Conservation (phyloP, 1,139 yeast genomes). For the Suhomyces anneliseae region DNA sequence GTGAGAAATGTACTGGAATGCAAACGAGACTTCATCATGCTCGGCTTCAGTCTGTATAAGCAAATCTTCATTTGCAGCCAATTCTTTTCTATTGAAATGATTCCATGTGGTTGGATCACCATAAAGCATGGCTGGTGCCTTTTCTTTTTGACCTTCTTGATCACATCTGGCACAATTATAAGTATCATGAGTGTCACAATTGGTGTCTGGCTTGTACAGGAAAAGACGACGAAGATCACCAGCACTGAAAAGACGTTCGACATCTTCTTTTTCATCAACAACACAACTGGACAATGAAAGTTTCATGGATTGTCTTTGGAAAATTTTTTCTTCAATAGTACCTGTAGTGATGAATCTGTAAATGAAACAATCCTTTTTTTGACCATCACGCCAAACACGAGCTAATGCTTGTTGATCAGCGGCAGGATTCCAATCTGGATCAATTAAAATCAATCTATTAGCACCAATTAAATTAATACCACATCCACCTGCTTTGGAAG, state of each 20-base stretch:
- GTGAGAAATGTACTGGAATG: constrained; percentile 92
- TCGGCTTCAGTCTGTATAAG: constrained; percentile 71
- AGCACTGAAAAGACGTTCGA: constrained; percentile 84
- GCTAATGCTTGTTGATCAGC: constrained; percentile 98
- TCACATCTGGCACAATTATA: constrained; percentile 83
- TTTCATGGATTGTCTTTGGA: constrained; percentile 92
- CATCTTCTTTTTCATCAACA: constrained; percentile 95
- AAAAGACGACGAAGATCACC: constrained; percentile 79
- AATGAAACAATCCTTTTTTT: constrained; percentile 92
- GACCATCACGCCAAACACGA: constrained; percentile 99
- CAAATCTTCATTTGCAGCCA: constrained; percentile 70
- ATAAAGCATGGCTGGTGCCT: constrained; percentile 86
- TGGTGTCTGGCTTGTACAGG: constrained; percentile 63
- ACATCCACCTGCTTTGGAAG: constrained; percentile 99
- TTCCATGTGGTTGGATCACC: constrained; percentile 99
- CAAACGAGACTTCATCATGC: constrained; percentile 74
- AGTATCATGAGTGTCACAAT: constrained; percentile 91
- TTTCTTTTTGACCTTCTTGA: constrained; percentile 55
- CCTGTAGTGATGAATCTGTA: constrained; percentile 94
- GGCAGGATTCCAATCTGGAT: constrained; percentile 99
- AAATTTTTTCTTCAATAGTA: constrained; percentile 92
- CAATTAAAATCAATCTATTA: constrained; percentile 80
- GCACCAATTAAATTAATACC: constrained; percentile 98
- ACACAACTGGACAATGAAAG: constrained; percentile 92
- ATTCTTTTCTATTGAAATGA: constrained; percentile 66